Conservation (phyloP, 306 rosid genomes). For the Calophaca sinica region DNA sequence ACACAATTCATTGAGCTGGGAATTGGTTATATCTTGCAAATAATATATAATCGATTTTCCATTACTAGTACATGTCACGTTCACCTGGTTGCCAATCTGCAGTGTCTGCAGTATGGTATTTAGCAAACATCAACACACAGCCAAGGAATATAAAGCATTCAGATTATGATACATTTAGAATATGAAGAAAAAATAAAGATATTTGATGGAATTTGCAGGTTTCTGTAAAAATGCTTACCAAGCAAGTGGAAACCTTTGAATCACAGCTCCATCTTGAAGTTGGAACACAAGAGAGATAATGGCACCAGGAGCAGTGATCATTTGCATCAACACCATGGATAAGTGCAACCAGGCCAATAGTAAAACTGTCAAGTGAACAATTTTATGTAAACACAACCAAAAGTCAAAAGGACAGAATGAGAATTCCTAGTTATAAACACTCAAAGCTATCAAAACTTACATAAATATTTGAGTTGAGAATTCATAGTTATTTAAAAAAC, state of each 20-base stretch:
- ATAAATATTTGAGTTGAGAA: too few species aligned
- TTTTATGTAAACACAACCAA: neutral
- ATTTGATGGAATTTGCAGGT: too few species aligned
- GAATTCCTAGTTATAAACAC: too few species aligned
- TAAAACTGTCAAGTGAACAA: slow-evolving; percentile 59
- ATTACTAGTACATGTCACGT: slow-evolving; percentile 78
- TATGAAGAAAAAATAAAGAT: neutral
- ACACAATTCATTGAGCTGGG: slow-evolving; percentile 75
- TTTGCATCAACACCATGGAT: slow-evolving; percentile 83
- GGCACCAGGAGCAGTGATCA: slow-evolving; percentile 97
- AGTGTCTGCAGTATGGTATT: slow-evolving; percentile 61
- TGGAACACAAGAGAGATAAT: slow-evolving; percentile 91
- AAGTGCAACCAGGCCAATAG: slow-evolving; percentile 75
- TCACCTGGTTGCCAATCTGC: slow-evolving; percentile 73
- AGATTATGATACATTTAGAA: neutral
- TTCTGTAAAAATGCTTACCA: slow-evolving; percentile 53
- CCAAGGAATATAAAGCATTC: neutral
- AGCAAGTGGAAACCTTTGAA: slow-evolving; percentile 62
- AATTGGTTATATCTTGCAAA: slow-evolving; percentile 53
- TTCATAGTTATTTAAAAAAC: too few species aligned
- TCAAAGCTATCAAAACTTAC: too few species aligned
- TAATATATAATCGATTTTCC: slow-evolving; percentile 61
- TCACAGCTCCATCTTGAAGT: slow-evolving; percentile 96
- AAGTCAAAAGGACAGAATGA: neutral
- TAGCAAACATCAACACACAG: slow-evolving; percentile 1